Conservation (phyloP, 2,329 filamentous ascomycete genomes). For the Tolypocladium amazonense region DNA sequence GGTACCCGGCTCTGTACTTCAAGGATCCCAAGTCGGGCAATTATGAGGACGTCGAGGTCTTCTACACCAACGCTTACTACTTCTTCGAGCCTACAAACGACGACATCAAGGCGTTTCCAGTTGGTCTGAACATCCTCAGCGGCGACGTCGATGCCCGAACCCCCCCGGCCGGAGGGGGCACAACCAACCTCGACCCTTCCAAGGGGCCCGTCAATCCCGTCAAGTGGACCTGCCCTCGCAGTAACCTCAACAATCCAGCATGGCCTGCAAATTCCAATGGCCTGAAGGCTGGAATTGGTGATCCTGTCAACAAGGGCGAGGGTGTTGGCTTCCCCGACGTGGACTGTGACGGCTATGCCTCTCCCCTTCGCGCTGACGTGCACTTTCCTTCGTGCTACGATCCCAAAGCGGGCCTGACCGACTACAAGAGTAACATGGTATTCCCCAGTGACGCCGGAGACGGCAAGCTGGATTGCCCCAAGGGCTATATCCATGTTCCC, state of each 20-base stretch:
- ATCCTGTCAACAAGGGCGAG: conserved; percentile 41
- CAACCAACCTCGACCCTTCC: conserved; percentile 37
- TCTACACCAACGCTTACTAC: conserved; percentile 71
- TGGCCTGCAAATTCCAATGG: conserved; percentile 47
- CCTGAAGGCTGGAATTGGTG: conserved; percentile 40
- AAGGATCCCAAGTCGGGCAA: conserved; percentile 49
- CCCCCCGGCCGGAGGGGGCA: conserved; percentile 42
- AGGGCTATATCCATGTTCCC: conserved; percentile 42
- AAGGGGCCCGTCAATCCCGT: conserved; percentile 41
- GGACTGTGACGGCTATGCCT: conserved; percentile 53
- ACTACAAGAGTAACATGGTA: conserved; percentile 55
- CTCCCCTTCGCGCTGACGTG: conserved; percentile 53
- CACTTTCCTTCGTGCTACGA: conserved; percentile 70
- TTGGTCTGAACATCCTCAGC: conserved; percentile 59
- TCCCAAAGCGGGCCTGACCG: conserved; percentile 45
- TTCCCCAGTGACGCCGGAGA: conserved; percentile 41
- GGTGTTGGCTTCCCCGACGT: conserved; percentile 59
- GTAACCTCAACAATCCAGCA: conserved; percentile 34
- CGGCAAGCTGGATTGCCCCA: conserved; percentile 43
- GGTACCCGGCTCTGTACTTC: conserved; percentile 65
- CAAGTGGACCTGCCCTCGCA: conserved; percentile 52
- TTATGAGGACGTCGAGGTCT: conserved; percentile 55
- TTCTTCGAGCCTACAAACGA: conserved; percentile 57
- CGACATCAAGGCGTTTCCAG: conserved; percentile 57
- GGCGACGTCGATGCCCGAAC: conserved; percentile 51